Evolutionary conservation across 2,329 filamentous ascomycete species (phyloP), one percentile per base, ranked within the genome.

Genomic region (Cordyceps farinosa): DNA sequence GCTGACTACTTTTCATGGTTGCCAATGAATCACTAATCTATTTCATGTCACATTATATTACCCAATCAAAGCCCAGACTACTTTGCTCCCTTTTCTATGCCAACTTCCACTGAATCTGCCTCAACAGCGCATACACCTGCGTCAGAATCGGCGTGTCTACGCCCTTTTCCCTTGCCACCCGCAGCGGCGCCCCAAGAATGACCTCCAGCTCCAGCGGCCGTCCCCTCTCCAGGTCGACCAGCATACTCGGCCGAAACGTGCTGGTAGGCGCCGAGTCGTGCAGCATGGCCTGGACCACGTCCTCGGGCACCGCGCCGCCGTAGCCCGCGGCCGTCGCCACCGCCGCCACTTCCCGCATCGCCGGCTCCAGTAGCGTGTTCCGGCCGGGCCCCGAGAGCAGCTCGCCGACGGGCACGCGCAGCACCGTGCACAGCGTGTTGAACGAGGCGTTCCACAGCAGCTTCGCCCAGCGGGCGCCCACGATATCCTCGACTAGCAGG

Each of bases 401-500:
- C 52, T 63, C 61, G 55, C 62, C 62, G n/a, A 64, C 62, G 38
- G 54, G 32, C 17, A 54, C 34, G 51, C 51, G 51, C 51, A 54
- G 51, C 27, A 54, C 51, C 32, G 51, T 54, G 51, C 51, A 54
- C 36, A 54, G 51, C 6, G 51, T 54, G 30, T 54, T 54, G 51
- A 54, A 54, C 32, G 51, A 36, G 29, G 51, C 51, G 51, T 54
- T 36, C 51, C 51, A 54, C 27, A 54, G 51, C 51, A 54, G 51
- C 51, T 54, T 54, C 51, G 51, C 32, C 51, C 51, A 54, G 30
- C 51, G 44, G 36, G 62, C 62, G 22, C 48, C 56, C 32, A 53
- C 45, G 48, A 64, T 64, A 36, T 64, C 62, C n/a, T 64, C 62
- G 36, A 64, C 62, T 11, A 64, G 62, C 55, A 59, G 54, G 48